phyloP scores from a whole-genome alignment of 805 yeast genomes.

The Metschnikowia hibisci region DNA sequence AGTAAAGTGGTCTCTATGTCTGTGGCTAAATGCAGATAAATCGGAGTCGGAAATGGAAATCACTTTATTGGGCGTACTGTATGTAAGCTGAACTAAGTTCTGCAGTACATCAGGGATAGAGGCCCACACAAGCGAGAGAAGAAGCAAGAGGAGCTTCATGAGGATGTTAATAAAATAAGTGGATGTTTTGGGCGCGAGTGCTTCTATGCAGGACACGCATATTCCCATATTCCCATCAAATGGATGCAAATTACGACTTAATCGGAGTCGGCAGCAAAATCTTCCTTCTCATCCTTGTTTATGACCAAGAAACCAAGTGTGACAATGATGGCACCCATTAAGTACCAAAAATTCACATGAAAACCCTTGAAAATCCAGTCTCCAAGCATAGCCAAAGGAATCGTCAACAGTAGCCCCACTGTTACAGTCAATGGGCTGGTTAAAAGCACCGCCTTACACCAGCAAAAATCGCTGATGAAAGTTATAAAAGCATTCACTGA shows the following conservation, averaged over 20 bases:
- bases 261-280: slow-evolving; percentile 27
- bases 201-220: neutral
- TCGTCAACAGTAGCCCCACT: slow-evolving; percentile 88
- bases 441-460: slow-evolving; percentile 93
- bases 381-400: slow-evolving; percentile 87
- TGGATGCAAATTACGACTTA: neutral
- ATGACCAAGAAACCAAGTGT: slow-evolving; percentile 79
- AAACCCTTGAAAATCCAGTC: slow-evolving; percentile 73
- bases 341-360: slow-evolving; percentile 56
- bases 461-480: slow-evolving; percentile 83
- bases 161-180: neutral
- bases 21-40: slow-evolving; percentile 11
- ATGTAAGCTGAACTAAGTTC: slow-evolving; percentile 6
- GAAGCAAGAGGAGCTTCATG: slow-evolving; percentile 1
- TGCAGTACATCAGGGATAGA: neutral
- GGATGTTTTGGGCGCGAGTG: neutral
- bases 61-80: slow-evolving; percentile 7
- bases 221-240: too few relatives aligned
- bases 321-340: slow-evolving; percentile 77
- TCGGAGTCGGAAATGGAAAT: slow-evolving; percentile 12
- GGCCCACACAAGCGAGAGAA: neutral
- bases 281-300: slow-evolving; percentile 73
- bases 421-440: slow-evolving; percentile 95
- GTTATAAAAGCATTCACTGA: slow-evolving; percentile 70
- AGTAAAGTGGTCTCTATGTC: slow-evolving; percentile 43